These are phyloP conservation scores for Nigrograna mackinnonii DNA, from an alignment of 2,329 filamentous ascomycete genomes.

Conservation along the genomic window DNA sequence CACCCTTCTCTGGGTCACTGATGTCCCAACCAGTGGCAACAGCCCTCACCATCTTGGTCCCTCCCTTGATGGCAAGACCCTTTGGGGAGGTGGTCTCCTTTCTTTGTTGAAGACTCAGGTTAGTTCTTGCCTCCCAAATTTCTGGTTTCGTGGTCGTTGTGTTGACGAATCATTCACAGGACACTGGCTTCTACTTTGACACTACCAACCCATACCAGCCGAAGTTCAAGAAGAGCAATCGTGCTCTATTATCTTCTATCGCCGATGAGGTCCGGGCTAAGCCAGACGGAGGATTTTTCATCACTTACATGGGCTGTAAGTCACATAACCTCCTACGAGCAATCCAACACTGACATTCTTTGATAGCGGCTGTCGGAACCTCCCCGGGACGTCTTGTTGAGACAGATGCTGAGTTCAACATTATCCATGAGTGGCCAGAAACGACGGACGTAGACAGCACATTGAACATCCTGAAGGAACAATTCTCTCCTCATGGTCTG, in stretches of 20 bases:
- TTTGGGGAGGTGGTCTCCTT: conserved; percentile 61
- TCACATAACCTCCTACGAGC: neutral
- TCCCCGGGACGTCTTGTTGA: conserved; percentile 64
- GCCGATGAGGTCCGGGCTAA: conserved; percentile 67
- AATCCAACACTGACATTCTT: conserved; percentile 12
- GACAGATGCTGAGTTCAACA: conserved; percentile 62
- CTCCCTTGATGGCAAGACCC: conserved; percentile 60
- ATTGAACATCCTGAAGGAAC: conserved; percentile 61
- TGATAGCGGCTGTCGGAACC: conserved; percentile 55
- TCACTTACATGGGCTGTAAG: conserved; percentile 63
- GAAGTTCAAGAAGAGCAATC: conserved; percentile 63
- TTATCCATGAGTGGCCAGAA: conserved; percentile 66
- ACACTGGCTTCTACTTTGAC: conserved; percentile 67
- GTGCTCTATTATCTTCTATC: conserved; percentile 62
- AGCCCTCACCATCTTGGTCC: conserved; percentile 62
- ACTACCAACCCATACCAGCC: conserved; percentile 62
- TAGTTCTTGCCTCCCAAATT: conserved; percentile 5
- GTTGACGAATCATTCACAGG: conserved; percentile 38
- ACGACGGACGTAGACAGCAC: conserved; percentile 57
- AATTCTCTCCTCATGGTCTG: conserved; percentile 66
- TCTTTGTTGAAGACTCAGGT: conserved; percentile 61
- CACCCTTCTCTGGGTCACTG: conserved; percentile 60
- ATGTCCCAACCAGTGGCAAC: conserved; percentile 63
- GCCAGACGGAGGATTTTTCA: conserved; percentile 65
- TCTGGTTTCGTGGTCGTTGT: neutral